These are phyloP conservation scores for Taphrina wiesneri DNA, from an alignment of 1,139 yeast genomes.

Conservation along the genomic window DNA sequence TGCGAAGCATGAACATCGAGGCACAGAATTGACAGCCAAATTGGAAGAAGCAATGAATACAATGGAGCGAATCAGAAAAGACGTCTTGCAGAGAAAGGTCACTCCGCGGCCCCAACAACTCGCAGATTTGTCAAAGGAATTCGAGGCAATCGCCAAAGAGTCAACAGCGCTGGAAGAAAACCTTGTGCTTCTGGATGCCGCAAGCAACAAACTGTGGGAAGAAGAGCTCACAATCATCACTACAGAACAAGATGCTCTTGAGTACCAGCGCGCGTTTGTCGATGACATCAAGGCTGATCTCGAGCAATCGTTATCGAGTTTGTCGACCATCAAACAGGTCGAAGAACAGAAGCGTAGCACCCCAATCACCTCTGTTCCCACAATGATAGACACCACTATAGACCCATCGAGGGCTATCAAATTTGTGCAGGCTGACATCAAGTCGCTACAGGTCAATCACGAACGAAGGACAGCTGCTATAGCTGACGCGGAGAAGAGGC, in stretches of 20 bases:
- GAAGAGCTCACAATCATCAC: constrained; percentile 84
- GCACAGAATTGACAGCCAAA: constrained; percentile 57
- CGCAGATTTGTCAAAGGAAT: constrained; percentile 64
- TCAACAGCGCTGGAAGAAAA: constrained; percentile 61
- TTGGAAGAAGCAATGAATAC: constrained; percentile 92
- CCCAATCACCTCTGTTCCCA: constrained; percentile 28
- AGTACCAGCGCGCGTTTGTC: constrained; percentile 82
- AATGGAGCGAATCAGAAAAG: constrained; percentile 85
- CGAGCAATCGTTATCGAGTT: constrained; percentile 54
- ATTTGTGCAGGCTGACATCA: constrained; percentile 77
- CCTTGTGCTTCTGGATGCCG: constrained; percentile 69
- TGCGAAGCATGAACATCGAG: constrained; percentile 26
- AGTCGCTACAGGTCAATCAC: constrained; percentile 77
- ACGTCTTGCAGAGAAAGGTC: constrained; percentile 90
- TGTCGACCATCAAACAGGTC: constrained; percentile 75
- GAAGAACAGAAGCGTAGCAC: constrained; percentile 55
- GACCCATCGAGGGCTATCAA: constrained; percentile 58
- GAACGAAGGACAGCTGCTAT: constrained; percentile 84
- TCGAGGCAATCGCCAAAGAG: constrained; percentile 57
- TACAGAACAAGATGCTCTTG: constrained; percentile 90
- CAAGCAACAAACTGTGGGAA: constrained; percentile 94
- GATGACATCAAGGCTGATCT: constrained; percentile 79
- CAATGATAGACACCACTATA: constrained; percentile 14
- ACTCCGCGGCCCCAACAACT: constrained; percentile 76
- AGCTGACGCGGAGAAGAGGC: constrained; percentile 75